These are phyloP conservation scores for Vickermania ingenoplastis DNA, from an alignment of 208 protist genomes.

Conservation along the genomic window DNA sequence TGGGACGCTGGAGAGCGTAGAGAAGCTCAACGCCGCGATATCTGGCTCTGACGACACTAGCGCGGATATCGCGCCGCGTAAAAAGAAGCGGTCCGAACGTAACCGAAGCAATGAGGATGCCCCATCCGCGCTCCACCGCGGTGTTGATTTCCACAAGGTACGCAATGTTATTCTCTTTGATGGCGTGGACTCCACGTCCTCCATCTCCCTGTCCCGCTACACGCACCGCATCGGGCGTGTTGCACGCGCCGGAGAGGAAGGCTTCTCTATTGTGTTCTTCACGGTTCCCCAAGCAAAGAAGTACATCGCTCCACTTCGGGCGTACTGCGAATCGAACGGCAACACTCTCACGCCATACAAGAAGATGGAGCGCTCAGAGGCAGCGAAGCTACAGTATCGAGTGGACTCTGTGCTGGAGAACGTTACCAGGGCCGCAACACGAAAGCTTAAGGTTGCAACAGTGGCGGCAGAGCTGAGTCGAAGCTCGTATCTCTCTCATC, in stretches of 20 bases:
- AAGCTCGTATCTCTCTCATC: slow-evolving; percentile 83
- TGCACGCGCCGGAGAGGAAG: slow-evolving; percentile 78
- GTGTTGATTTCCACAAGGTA: slow-evolving; percentile 96
- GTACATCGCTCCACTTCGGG: slow-evolving; percentile 36
- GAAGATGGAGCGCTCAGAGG: slow-evolving; percentile 59
- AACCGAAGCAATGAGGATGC: slow-evolving; percentile 9
- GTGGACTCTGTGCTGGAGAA: slow-evolving; percentile 74
- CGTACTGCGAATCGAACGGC: slow-evolving; percentile 42
- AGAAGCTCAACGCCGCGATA: slow-evolving; percentile 48
- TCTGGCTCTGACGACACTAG: slow-evolving; percentile 5
- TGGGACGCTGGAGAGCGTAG: slow-evolving; percentile 72
- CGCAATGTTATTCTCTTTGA: slow-evolving; percentile 96
- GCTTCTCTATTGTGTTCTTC: slow-evolving; percentile 87
- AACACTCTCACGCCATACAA: slow-evolving; percentile 58
- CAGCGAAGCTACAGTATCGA: slow-evolving; percentile 76
- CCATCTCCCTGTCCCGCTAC: slow-evolving; percentile 84
- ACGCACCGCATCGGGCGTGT: slow-evolving; percentile 95
- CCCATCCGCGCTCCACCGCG: slow-evolving; percentile 81
- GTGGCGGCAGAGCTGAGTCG: slow-evolving; percentile 81
- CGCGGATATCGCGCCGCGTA: slow-evolving; percentile 6
- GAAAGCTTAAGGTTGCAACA: slow-evolving; percentile 72
- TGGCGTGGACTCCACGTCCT: slow-evolving; percentile 81
- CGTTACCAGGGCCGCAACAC: slow-evolving; percentile 62
- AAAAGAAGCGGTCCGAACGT: slow-evolving; percentile 8
- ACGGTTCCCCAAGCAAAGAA: slow-evolving; percentile 55